Evolutionary conservation across 1,139 yeast species (phyloP), one percentile per base, ranked within the genome.

Genomic region (Saccharomyces hybrid): DNA sequence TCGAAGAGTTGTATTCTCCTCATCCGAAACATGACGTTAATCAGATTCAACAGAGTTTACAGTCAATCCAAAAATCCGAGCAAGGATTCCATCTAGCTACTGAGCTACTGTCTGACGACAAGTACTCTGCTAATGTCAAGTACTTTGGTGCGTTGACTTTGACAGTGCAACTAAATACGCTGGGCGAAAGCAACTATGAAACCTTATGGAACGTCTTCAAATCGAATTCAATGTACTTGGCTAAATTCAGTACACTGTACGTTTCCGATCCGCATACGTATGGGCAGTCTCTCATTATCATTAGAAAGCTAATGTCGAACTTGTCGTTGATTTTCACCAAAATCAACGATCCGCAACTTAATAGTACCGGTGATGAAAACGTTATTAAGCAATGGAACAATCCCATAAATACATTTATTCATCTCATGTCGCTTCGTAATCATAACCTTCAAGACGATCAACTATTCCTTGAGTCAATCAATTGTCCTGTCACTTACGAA

Each of bases 91-190:
- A 66, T 6, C 63, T 84, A 32, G 89, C 88, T 0, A 74, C 75
- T 52, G 67, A 74, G 47, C 68, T 85, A 26, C 66, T 84, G 34
- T 63, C 68, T 4, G 70, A 70, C 2, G 65, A 60, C 2, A 55
- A 52, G 0, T 64, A 68, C 7, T 76, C 81, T 2, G 61, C 73
- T 41, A 80, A 81, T 61, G 82, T 84, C 54, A 77, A 79, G 61
- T 86, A 82, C 66, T 85, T 85, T 64, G 93, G 93, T 1, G 91
- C 91, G 0, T 71, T 85, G 55, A 84, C 91, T 0, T 80, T 81
- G 54, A 78, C 89, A 0, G 83, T 83, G 31, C 80, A 82, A 51
- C 71, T 82, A 49, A 77, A 75, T 49, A 67, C 63, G 20, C 42
- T 4, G 42, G 42, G 42, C 4, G 59, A 61, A 31, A 56, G 50